Evolutionary conservation across 2,329 filamentous ascomycete genomes (phyloP), one percentile per base, ranked within the genome.

Genomic region (Diaporthe batatas): DNA sequence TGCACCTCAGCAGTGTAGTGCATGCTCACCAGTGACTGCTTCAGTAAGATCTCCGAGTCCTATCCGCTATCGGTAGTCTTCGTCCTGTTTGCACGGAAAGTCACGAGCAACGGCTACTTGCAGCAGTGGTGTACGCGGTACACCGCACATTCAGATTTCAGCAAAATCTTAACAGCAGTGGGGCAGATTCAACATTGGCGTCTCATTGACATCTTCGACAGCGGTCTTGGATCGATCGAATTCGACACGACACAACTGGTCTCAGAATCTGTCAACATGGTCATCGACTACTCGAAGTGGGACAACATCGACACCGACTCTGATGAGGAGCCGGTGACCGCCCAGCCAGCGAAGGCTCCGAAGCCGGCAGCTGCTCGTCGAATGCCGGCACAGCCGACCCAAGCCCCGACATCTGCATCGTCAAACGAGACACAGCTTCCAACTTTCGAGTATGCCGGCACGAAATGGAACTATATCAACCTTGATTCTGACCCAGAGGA

Each of bases 241-340:
- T 23, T 25, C 18, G 16, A 18, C 16, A 64, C 39, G 21, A 8
- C 21, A 16, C 16, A 49, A 64, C 3, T 6, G 11, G 3, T 0
- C 39, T 44, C 16, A 10, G 8, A 6, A 64, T 8, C 58, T 14
- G 18, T 10, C 58, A 49, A 34, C 2, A 64, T 64, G 39, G 58
- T 49, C 39, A 64, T 49, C 39, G 58, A 64, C 58, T 64, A 64
- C 58, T 64, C 58, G 4, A 64, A 64, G 21, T 64, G 58, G 58
- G 58, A 64, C 25, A 64, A 64, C 18, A 47, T 64, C 18, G 58
- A 64, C 25, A 64, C 42, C 58, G 39, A 64, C 58, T 64, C 58
- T 1, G 39, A 64, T 4, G 39, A 64, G 6, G 58, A 64, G 23
- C 25, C 42, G 57, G 57, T 2, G 39, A 4, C 12, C 3, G 16